Percentiles rank a stretch among this genome's conserved stretches.
These are phyloP conservation scores for Pichia sp. DNA, from an alignment of 1,139 yeast genomes.

Conservation along the genomic window DNA sequence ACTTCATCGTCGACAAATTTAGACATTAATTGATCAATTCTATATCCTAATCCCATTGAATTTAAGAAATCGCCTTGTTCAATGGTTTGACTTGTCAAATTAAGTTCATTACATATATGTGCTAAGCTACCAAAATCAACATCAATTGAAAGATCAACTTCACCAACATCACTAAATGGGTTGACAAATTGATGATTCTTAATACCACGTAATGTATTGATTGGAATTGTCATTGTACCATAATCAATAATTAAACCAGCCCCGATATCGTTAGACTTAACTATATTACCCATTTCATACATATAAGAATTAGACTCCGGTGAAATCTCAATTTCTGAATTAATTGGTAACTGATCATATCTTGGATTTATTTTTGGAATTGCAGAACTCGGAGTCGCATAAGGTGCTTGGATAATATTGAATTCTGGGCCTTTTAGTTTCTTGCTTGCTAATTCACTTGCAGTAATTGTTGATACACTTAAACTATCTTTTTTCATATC, in stretches of 20 bases:
- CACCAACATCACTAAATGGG: conserved; percentile 73
- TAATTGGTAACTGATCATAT: conserved; percentile 47
- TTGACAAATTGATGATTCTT: conserved; percentile 66
- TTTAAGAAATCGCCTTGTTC: conserved; percentile 81
- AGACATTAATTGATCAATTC: conserved; percentile 51
- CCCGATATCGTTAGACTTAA: conserved; percentile 37
- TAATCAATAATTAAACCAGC: conserved; percentile 74
- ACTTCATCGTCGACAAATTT: conserved; percentile 28
- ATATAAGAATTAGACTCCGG: conserved; percentile 61
- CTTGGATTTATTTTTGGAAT: conserved; percentile 50
- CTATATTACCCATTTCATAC: conserved; percentile 39
- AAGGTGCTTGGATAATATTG: conserved; percentile 52
- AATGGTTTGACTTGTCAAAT: conserved; percentile 41
- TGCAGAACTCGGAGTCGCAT: conserved; percentile 58
- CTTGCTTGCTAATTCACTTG: conserved; percentile 9
- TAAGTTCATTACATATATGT: conserved; percentile 16
- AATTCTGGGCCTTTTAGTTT: conserved; percentile 36
- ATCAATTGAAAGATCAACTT: conserved; percentile 76
- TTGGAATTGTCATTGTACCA: conserved; percentile 61
- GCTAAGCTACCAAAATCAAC: conserved; percentile 52
- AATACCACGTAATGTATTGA: conserved; percentile 67
- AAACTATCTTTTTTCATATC: conserved; percentile 14
- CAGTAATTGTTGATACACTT: conserved; percentile 18
- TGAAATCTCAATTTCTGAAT: conserved; percentile 63
- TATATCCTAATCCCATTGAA: conserved; percentile 65